phyloP scores from a whole-genome alignment of 176 grass and related monocot species.

The Saccharum officinarum region DNA sequence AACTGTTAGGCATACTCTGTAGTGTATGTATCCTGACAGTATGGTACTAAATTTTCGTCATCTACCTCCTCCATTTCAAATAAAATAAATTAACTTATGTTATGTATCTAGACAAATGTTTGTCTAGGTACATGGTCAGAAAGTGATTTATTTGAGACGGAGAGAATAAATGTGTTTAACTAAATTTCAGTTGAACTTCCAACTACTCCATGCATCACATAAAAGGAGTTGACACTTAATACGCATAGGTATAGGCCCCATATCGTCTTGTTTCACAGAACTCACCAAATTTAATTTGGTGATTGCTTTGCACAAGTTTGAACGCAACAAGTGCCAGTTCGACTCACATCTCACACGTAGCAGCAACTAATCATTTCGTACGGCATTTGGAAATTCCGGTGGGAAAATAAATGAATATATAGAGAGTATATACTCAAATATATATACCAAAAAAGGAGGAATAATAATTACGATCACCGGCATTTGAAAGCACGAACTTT shows the following conservation, averaged over 20 bases:
- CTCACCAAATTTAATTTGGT: background rate
- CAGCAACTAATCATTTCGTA: background rate
- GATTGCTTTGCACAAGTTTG: background rate
- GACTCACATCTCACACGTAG: background rate
- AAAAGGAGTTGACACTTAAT: background rate
- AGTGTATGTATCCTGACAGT: background rate
- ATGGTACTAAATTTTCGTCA: background rate
- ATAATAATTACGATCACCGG: background rate
- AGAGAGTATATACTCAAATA: background rate
- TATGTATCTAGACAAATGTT: background rate
- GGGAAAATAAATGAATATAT: background rate
- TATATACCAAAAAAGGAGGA: background rate
- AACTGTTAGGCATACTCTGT: no score
- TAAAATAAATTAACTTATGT: background rate
- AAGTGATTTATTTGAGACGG: no score
- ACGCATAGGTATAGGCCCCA: no score
- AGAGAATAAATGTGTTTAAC: fast-evolving
- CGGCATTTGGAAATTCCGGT: background rate
- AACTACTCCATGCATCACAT: background rate
- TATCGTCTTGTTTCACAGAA: no score
- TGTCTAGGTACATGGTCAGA: background rate
- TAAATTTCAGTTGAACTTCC: background rate
- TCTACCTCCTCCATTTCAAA: background rate
- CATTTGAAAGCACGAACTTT: background rate
- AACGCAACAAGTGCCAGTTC: background rate